phyloP scores from a whole-genome alignment of 2,329 filamentous ascomycete species.

The Cladosporium sp. region DNA sequence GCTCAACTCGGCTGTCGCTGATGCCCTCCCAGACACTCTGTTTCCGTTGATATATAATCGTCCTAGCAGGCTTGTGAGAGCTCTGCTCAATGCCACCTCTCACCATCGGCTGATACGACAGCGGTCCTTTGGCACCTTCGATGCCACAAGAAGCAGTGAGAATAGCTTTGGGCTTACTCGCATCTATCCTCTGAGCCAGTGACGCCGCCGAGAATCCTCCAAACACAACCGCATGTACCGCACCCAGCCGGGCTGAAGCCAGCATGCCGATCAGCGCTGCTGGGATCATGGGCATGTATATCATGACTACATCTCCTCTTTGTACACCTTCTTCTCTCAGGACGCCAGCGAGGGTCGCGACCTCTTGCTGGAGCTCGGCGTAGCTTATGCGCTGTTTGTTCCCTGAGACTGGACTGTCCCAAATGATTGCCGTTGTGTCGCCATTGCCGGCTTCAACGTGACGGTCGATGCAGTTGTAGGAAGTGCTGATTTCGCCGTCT shows the following conservation, averaged over 20 bases:
- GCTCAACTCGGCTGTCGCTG: slow-evolving; percentile 62
- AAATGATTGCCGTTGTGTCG: slow-evolving; percentile 70
- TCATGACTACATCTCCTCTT: slow-evolving; percentile 79
- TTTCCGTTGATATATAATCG: slow-evolving; percentile 80
- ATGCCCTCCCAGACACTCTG: slow-evolving; percentile 69
- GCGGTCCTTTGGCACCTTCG: slow-evolving; percentile 75
- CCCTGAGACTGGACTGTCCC: slow-evolving; percentile 79
- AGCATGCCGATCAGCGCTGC: slow-evolving; percentile 82
- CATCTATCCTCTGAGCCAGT: slow-evolving; percentile 83
- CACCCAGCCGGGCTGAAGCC: slow-evolving; percentile 74
- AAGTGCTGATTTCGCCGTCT: slow-evolving; percentile 82
- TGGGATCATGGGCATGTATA: slow-evolving; percentile 98
- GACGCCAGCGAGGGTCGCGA: slow-evolving; percentile 76
- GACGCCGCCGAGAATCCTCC: slow-evolving; percentile 81
- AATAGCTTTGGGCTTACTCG: slow-evolving; percentile 68
- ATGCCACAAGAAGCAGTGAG: slow-evolving; percentile 91
- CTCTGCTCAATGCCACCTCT: slow-evolving; percentile 67
- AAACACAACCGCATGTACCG: slow-evolving; percentile 88
- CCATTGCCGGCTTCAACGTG: slow-evolving; percentile 81
- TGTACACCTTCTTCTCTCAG: slow-evolving; percentile 75
- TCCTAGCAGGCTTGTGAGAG: slow-evolving; percentile 65
- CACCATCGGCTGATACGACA: slow-evolving; percentile 73
- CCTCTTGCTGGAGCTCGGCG: slow-evolving; percentile 67
- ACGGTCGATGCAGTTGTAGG: slow-evolving; percentile 86
- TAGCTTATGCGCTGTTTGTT: slow-evolving; percentile 73